These are phyloP conservation scores for Sapria himalayana DNA, from an alignment of 345 rosid genomes.

Conservation along the genomic window DNA sequence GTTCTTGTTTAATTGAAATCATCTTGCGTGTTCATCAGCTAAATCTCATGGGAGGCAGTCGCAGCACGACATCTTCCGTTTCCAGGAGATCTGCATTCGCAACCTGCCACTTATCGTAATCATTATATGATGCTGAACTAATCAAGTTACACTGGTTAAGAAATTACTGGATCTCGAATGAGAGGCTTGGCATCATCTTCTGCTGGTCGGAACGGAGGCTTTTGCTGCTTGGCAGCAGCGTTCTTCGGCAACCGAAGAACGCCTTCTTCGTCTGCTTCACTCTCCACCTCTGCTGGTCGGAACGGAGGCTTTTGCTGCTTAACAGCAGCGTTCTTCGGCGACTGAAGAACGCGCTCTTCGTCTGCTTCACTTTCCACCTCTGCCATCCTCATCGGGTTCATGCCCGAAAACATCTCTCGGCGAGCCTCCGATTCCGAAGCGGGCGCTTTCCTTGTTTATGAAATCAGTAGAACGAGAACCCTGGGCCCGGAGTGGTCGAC, in stretches of 20 bases:
- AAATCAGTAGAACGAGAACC: too few relatives aligned
- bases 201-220: conserved; percentile 43
- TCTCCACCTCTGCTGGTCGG: conserved; percentile 38
- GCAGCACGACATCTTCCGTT: conserved; percentile 55
- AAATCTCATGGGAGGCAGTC: conserved; percentile 30
- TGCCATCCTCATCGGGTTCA: conserved; percentile 37
- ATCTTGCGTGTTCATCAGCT: conserved; percentile 11
- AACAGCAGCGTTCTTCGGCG: too few relatives aligned
- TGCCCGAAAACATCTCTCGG: too few relatives aligned
- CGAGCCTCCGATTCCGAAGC: too few relatives aligned
- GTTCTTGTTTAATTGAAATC: background rate
- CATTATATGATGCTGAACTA: too few relatives aligned
- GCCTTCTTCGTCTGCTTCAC: too few relatives aligned
- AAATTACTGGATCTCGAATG: conserved; percentile 49
- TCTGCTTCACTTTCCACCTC: too few relatives aligned
- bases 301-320: conserved; percentile 30
- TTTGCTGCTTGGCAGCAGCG: conserved; percentile 18
- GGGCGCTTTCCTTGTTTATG: too few relatives aligned
- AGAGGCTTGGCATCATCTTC: conserved; percentile 55
- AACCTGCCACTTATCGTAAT: conserved; percentile 17
- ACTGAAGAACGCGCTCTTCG: too few relatives aligned
- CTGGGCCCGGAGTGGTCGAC: too few relatives aligned
- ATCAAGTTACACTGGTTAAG: too few relatives aligned
- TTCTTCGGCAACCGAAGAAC: too few relatives aligned
- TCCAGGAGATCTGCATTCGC: conserved; percentile 55